These are phyloP conservation scores for Apiotrichum veenhuisii DNA, from an alignment of 1,284 basidiomycete genomes.

Conservation along the genomic window DNA sequence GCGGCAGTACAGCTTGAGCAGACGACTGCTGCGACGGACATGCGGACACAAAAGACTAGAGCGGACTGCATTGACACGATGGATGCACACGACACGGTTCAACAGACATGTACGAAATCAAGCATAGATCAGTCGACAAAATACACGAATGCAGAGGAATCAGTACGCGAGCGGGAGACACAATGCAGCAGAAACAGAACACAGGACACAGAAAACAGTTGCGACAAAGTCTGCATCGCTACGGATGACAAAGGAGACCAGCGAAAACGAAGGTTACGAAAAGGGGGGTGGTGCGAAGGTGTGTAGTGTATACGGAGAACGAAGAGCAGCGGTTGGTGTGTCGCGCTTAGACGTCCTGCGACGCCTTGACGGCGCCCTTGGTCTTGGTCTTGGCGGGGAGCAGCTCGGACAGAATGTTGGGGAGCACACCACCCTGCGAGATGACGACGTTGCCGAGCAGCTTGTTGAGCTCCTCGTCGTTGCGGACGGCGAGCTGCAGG, in stretches of 20 bases:
- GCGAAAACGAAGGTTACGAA: constrained; percentile 32
- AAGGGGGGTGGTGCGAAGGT: neutral
- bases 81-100: too few species aligned
- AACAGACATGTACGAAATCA: too few species aligned
- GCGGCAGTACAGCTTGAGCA: too few species aligned
- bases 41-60: too few species aligned
- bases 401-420: constrained; percentile 64
- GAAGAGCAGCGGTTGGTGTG: neutral
- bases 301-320: neutral
- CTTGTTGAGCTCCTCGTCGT: constrained; percentile 66
- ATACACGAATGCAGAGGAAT: neutral
- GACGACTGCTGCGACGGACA: too few species aligned
- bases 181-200: neutral
- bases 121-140: too few species aligned
- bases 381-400: constrained; percentile 65
- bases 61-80: too few species aligned
- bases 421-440: constrained; percentile 86
- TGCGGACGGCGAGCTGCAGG: constrained; percentile 82
- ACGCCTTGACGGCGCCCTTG: constrained; percentile 40
- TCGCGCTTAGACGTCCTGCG: constrained; percentile 26
- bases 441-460: constrained; percentile 74
- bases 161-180: neutral
- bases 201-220: neutral
- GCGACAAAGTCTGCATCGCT: constrained; percentile 20
- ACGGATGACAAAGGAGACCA: constrained; percentile 30